Conservation (phyloP, 108 stramenopile species). For the Cyclostephanos invisitatus region DNA sequence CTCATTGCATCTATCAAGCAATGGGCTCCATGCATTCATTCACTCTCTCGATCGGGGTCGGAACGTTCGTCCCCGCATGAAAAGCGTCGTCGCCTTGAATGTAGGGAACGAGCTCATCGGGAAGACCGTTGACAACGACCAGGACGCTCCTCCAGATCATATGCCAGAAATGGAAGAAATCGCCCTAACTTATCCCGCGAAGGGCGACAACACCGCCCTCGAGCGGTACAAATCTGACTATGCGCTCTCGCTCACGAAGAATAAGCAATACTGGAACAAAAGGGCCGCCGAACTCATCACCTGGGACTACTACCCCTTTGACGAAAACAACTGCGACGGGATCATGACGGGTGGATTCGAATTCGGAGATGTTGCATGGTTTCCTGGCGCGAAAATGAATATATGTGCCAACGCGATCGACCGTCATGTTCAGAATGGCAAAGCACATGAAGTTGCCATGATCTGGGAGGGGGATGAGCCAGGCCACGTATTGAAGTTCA, state of each 20-base stretch:
- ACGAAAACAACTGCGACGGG: slow-evolving; percentile 23
- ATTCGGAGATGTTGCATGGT: slow-evolving; percentile 75
- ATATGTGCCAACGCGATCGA: slow-evolving; percentile 76
- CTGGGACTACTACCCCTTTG: slow-evolving; percentile 48
- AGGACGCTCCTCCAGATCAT: slow-evolving; percentile 34
- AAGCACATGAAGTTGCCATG: slow-evolving; percentile 66
- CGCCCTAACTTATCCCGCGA: slow-evolving; percentile 31
- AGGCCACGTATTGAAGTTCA: slow-evolving; percentile 43
- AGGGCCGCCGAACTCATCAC: slow-evolving; percentile 34
- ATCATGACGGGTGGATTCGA: slow-evolving; percentile 45
- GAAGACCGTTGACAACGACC: slow-evolving; percentile 8
- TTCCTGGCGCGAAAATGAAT: slow-evolving; percentile 70
- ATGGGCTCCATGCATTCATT: slow-evolving; percentile 18
- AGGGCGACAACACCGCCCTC: slow-evolving; percentile 24
- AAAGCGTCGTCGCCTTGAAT: slow-evolving; percentile 5
- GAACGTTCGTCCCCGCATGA: slow-evolving; percentile 7
- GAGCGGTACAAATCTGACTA: slow-evolving; percentile 43
- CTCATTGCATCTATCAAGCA: slow-evolving; percentile 9
- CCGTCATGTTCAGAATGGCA: slow-evolving; percentile 36
- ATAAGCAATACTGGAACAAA: slow-evolving; percentile 43
- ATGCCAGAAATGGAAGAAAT: slow-evolving; percentile 47
- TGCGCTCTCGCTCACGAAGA: slow-evolving; percentile 28
- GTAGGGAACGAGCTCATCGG: not conserved
- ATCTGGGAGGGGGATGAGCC: slow-evolving; percentile 89
- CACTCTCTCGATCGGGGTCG: not conserved